Conservation (phyloP, 768 basidiomycete species). For the Pleurotus ostreatus region DNA sequence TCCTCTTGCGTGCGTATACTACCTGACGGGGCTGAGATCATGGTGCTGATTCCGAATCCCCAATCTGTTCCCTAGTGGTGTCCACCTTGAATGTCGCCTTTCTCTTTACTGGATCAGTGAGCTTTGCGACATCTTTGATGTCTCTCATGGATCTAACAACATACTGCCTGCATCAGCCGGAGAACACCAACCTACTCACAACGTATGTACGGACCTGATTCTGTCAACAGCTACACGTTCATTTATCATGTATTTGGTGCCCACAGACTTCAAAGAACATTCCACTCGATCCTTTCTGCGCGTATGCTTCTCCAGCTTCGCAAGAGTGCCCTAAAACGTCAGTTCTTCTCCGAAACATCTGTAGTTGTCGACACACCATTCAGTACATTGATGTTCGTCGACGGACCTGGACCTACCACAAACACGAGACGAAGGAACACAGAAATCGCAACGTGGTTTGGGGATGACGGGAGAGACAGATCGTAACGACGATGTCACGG, state of each 20-base stretch:
- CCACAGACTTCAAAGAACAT: slow-evolving; percentile 5
- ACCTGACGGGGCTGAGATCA: too few relatives aligned
- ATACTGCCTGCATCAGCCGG: background rate
- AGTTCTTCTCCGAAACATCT: slow-evolving; percentile 1
- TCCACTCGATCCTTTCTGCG: slow-evolving; percentile 6
- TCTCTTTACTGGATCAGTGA: background rate
- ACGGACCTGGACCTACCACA: background rate
- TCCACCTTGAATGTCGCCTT: background rate
- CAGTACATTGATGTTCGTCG: background rate
- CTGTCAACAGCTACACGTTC: background rate
- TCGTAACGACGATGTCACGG: background rate
- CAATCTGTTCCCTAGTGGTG: background rate
- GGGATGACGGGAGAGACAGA: background rate
- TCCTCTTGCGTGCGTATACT: background rate
- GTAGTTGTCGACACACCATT: background rate
- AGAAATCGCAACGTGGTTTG: slow-evolving; percentile 1
- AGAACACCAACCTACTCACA: background rate
- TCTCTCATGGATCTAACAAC: background rate
- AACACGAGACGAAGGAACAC: background rate
- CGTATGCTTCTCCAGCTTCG: slow-evolving; percentile 7
- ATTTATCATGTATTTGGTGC: background rate
- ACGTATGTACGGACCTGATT: background rate
- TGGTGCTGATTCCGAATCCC: too few relatives aligned
- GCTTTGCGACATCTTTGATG: background rate
- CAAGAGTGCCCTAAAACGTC: background rate